Evolutionary conservation across 1,139 yeast genomes (phyloP).

Genomic region (Debaryomyces coudertii): DNA sequence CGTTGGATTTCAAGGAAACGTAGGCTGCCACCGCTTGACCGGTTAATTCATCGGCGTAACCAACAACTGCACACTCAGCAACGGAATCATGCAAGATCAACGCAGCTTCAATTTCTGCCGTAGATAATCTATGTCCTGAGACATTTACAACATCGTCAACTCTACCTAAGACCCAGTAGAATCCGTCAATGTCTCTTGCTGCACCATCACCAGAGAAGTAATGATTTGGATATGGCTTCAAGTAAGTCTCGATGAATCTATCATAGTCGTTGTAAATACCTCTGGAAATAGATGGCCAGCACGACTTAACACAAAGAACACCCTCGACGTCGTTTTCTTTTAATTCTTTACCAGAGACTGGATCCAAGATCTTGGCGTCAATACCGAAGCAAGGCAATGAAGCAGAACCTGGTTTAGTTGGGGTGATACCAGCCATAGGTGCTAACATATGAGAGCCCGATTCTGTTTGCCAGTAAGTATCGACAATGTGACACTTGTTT

Average conservation of each 20-base stretch:
- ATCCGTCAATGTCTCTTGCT: slow-evolving; percentile 76
- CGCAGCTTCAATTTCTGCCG: slow-evolving; percentile 84
- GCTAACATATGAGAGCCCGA: slow-evolving; percentile 75
- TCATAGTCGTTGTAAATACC: slow-evolving; percentile 73
- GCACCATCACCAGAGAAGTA: slow-evolving; percentile 86
- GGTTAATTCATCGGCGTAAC: slow-evolving; percentile 77
- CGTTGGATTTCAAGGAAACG: slow-evolving; percentile 61
- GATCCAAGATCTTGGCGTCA: slow-evolving; percentile 69
- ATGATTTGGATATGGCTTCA: slow-evolving; percentile 68
- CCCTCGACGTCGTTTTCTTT: slow-evolving; percentile 69
- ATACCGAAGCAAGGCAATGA: slow-evolving; percentile 79
- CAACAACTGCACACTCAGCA: slow-evolving; percentile 80
- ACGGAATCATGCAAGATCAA: slow-evolving; percentile 69
- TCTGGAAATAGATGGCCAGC: slow-evolving; percentile 83
- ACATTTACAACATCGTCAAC: slow-evolving; percentile 85
- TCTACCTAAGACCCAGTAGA: slow-evolving; percentile 79
- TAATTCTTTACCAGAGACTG: slow-evolving; percentile 69
- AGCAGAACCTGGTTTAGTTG: slow-evolving; percentile 80
- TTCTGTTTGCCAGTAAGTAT: slow-evolving; percentile 87
- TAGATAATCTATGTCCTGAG: slow-evolving; percentile 77
- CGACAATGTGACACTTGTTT: slow-evolving; percentile 71
- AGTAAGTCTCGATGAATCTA: slow-evolving; percentile 70
- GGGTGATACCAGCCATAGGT: slow-evolving; percentile 73
- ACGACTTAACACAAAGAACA: slow-evolving; percentile 66
- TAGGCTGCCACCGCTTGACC: slow-evolving; percentile 86